phyloP scores from a whole-genome alignment of 1,284 basidiomycete species.

The Puccinia triticina region DNA sequence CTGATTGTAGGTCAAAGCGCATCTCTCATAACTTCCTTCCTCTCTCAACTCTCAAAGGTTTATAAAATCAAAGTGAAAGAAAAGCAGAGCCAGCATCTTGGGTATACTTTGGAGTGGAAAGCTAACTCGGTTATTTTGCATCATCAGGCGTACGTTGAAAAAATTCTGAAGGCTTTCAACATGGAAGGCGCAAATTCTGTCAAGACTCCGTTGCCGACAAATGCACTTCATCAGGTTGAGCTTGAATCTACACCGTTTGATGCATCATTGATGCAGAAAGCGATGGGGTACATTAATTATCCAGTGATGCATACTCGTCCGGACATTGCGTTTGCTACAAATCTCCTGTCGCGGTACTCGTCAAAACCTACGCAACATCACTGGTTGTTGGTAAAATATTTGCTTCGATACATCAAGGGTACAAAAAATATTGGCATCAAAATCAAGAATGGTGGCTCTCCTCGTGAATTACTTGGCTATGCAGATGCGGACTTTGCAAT shows the following conservation, averaged over 20 bases:
- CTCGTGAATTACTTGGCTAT: conserved; percentile 10
- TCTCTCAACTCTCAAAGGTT: too few species aligned
- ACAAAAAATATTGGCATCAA: not conserved
- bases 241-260: not conserved
- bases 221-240: not conserved
- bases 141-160: too few species aligned
- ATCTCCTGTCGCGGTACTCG: not conserved
- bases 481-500: conserved; percentile 35
- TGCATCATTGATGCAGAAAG: not conserved
- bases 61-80: not conserved
- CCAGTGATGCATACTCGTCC: too few species aligned
- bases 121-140: too few species aligned
- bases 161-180: not conserved
- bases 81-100: too few species aligned
- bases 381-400: not conserved
- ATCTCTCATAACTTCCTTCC: too few species aligned
- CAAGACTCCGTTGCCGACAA: not conserved
- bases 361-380: not conserved
- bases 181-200: conserved; percentile 14
- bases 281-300: conserved; percentile 26
- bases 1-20: not conserved
- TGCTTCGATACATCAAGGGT: too few species aligned
- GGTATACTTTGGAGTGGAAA: too few species aligned
- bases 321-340: too few species aligned
- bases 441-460: not conserved